Evolutionary conservation across 192 early-diverging fungal species (phyloP).

Genomic region (Spizellomyces punctatus): DNA sequence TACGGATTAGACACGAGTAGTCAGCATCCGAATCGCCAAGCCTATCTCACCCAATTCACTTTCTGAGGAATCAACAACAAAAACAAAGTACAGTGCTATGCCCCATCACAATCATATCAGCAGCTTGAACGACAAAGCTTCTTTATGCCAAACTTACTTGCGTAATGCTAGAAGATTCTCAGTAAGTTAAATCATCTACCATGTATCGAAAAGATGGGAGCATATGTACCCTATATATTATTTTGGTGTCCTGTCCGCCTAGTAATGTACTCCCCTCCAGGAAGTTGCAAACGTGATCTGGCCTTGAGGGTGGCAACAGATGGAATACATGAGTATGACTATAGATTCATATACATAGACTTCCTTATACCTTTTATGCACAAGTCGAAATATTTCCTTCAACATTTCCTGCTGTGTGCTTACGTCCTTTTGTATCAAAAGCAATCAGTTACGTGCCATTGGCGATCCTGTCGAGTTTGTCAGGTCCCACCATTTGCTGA

Average conservation of each 20-base stretch:
- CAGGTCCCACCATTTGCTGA: conserved; percentile 72
- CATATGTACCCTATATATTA: conserved; percentile 79
- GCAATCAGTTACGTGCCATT: background rate
- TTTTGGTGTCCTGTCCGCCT: conserved; percentile 81
- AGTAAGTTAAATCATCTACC: background rate
- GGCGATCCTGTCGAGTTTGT: background rate
- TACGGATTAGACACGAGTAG: background rate
- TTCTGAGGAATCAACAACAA: conserved; percentile 95
- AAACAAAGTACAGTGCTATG: conserved; percentile 90
- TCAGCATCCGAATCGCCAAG: background rate
- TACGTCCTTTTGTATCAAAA: conserved; percentile 61
- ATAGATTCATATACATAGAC: background rate
- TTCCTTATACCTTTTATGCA: conserved; percentile 67
- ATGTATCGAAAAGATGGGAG: background rate
- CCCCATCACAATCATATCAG: background rate
- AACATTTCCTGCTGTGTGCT: conserved; percentile 81
- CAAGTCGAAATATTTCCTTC: conserved; percentile 84
- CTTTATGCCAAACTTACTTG: conserved; percentile 53
- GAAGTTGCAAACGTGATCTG: conserved; percentile 91
- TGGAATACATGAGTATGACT: conserved; percentile 9
- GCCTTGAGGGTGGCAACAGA: conserved; percentile 30
- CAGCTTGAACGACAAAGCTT: background rate
- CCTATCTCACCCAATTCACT: conserved; percentile 79
- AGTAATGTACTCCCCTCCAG: conserved; percentile 80
- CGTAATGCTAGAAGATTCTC: conserved; percentile 71